These are phyloP conservation scores for Astragalus glycyphyllos DNA, from an alignment of 306 rosid species.

Conservation along the genomic window DNA sequence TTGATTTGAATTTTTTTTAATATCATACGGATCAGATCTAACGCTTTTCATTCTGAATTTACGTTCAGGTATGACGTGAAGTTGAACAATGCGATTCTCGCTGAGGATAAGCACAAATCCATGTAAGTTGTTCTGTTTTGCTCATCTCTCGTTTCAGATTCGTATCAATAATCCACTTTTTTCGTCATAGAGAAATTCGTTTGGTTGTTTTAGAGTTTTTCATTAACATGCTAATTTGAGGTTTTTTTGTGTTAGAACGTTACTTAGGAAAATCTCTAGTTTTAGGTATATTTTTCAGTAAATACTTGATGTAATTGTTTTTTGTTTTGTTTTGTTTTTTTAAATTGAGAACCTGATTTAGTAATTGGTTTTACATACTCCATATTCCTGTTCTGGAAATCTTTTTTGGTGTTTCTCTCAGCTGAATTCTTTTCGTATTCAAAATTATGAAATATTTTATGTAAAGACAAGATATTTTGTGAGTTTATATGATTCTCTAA, in stretches of 20 bases:
- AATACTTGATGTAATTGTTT: not conserved
- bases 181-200: not conserved
- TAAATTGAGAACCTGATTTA: constrained; percentile 6
- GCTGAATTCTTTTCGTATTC: not conserved
- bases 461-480: not conserved
- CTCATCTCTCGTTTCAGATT: not conserved
- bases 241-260: not conserved
- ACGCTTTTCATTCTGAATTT: constrained; percentile 20
- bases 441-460: not conserved
- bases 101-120: constrained; percentile 90
- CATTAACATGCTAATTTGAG: constrained; percentile 7
- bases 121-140: constrained; percentile 57
- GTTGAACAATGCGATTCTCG: constrained; percentile 83
- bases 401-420: constrained; percentile 6
- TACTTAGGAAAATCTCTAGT: not conserved
- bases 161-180: not conserved
- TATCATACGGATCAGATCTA: constrained; percentile 23
- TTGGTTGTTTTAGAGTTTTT: constrained; percentile 1
- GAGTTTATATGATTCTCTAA: constrained; percentile 20
- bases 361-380: constrained; percentile 15
- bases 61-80: constrained; percentile 69
- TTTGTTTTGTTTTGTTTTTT: not conserved
- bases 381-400: not conserved
- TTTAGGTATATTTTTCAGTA: not conserved
- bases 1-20: too few species aligned